A percentile compares a stretch with the other conserved stretches of the same genome.
phyloP scores from a whole-genome alignment of 331 rosid genomes.

The Rhamnella rubrinervis region DNA sequence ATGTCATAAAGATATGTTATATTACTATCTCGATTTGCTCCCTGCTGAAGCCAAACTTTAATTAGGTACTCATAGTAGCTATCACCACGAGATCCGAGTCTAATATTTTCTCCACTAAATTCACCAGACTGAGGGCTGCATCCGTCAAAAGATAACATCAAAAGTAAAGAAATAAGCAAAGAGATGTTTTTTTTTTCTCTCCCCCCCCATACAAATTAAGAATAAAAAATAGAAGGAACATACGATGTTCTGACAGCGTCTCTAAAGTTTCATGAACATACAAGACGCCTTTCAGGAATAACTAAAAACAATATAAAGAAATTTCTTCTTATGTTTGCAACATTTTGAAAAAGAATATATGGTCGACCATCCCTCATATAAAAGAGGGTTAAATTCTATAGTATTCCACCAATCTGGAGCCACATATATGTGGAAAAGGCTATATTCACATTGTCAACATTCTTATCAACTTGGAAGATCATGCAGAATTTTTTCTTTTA shows the following conservation, averaged over 20 bases:
- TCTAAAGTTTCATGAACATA: background rate
- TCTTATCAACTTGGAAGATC: background rate
- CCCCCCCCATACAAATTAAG: background rate
- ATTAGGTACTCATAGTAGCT: conserved; percentile 96
- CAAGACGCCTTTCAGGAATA: background rate
- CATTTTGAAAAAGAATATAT: background rate
- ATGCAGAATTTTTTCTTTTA: too few relatives aligned
- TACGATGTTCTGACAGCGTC: too few relatives aligned
- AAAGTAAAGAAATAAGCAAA: conserved; percentile 16
- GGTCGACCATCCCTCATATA: background rate
- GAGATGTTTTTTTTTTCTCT: too few relatives aligned
- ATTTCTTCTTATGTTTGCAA: background rate
- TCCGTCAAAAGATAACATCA: conserved; percentile 5
- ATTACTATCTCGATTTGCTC: conserved; percentile 45
- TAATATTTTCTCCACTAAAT: conserved; percentile 75
- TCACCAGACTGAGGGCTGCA: conserved; percentile 86
- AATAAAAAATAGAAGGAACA: background rate
- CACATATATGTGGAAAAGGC: background rate
- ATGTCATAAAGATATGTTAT: conserved; percentile 69
- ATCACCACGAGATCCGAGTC: conserved; percentile 98
- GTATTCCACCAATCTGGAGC: background rate
- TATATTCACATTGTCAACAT: background rate
- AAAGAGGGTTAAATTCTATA: background rate
- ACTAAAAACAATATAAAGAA: background rate
- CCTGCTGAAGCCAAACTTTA: conserved; percentile 95